A percentile compares a stretch with the other conserved stretches of the same genome.
phyloP scores from a whole-genome alignment of 139 green algal genomes.

The Marvania coccoides region DNA sequence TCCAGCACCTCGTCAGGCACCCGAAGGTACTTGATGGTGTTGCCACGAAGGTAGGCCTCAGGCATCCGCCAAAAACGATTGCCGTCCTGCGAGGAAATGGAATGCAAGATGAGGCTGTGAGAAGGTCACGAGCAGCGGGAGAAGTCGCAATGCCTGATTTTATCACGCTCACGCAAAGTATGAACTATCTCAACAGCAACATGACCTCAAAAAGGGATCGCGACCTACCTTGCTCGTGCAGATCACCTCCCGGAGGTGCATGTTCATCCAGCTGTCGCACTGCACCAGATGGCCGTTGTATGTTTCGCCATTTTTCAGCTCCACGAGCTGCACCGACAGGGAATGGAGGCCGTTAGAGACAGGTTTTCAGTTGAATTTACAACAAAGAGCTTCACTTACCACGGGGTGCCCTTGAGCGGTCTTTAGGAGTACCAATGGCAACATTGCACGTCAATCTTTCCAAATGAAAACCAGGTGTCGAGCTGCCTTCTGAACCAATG shows the following conservation, averaged over 20 bases:
- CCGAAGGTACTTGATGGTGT: slow-evolving; percentile 98
- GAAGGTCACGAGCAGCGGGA: no score
- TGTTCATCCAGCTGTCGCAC: slow-evolving; percentile 99
- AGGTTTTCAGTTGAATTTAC: background rate
- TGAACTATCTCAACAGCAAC: background rate
- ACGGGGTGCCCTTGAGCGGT: slow-evolving; percentile 78
- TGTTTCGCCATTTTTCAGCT: slow-evolving; percentile 98
- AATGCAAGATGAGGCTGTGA: no score
- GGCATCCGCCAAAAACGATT: slow-evolving; percentile 94
- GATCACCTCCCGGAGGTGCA: slow-evolving; percentile 95
- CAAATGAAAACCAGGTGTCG: no score
- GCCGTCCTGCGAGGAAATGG: slow-evolving; percentile 63
- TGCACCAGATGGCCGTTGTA: slow-evolving; percentile 96
- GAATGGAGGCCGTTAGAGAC: background rate
- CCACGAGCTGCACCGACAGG: slow-evolving; percentile 70
- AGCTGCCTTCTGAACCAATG: no score
- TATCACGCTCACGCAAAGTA: no score
- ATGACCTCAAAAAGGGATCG: background rate
- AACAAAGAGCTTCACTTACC: slow-evolving; percentile 33
- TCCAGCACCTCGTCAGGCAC: slow-evolving; percentile 94
- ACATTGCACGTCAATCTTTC: no score
- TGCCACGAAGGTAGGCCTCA: slow-evolving; percentile 91
- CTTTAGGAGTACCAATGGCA: slow-evolving; percentile 82
- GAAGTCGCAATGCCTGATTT: no score
- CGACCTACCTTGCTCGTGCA: slow-evolving; percentile 84